Evolutionary conservation across 2,329 filamentous ascomycete genomes (phyloP), one percentile per base, ranked within the genome.

Genomic region (Aspergillus carbonarius): DNA sequence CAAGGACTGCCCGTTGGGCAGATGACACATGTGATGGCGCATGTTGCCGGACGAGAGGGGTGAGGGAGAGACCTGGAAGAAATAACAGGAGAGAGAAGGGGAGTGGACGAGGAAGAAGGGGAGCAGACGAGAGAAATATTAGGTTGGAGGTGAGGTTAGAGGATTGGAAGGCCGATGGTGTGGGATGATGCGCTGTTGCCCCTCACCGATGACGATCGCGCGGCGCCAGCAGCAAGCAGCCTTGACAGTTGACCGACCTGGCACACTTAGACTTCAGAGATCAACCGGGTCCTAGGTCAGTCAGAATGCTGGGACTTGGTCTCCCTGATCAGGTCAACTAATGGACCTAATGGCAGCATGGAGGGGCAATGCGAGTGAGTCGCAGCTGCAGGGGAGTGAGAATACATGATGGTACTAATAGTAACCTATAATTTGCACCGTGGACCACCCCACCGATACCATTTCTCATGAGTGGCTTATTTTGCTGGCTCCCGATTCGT

Each of bases 1-100:
- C 70, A 95, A 84, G 63, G 83, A 88, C 77, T 95, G 91, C 70
- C 93, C 93, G 77, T 97, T 96, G 49, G 93, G 93, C 66, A 98
- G 81, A 74, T 89, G 85, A 60, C 73, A 71, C 40, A 59, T 65
- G 44, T 60, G 63, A 60, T 72, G 56, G 44, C 63, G 65, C 70
- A 74, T 73, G 54, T 34, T 62, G 65, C 58, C 18, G 7, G 32
- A 42, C n/a, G 10, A 23, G 39, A 20, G 35, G 13, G 7, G 34
- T 1, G 34, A 37, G 1, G 15, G 20, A 20, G 18, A 32, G 30
- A 32, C 7, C 30, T 32, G 5, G 13, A 34, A 34, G 30, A n/a
- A 37, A 39, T 12, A 47, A 40, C 5, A 51, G 48, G 48, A 48
- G 44, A 37, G 18, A 53, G 34, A 5, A 57, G 5, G 37, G 32